Base-by-base conservation (phyloP, 257 asterid genomes). In the Nicotiana tomentosiformis region DNA sequence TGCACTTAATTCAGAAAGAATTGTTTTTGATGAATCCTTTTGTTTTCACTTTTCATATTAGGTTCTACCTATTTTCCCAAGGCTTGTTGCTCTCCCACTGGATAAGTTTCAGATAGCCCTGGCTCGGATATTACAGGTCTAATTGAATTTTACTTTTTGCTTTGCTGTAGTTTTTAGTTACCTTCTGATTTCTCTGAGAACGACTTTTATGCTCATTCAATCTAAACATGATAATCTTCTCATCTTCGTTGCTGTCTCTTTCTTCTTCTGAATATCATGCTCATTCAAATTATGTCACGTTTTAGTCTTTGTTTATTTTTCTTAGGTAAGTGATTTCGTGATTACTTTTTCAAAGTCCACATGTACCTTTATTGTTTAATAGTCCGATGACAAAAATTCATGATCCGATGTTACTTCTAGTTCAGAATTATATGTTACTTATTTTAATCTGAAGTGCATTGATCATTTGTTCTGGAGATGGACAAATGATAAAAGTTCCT, bases 31-130 rank as follows among this genome's bases (percentile, higher is more conserved):
- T 51, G 43, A 51, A 5, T 76, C 46, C 53, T 51, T 76, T 26
- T 51, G 29, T 51, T 76, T 76, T 51, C 30, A 23, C 84, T 51
- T 76, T 76, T 51, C 30, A 23, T 84, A 82, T 83, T 93, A 96
- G 99, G 99, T 96, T 81, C 86, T 96, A 82, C 97, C 97, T 53
- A 90, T 96, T 81, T 94, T 96, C 72, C 98, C 99, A 78, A 94
- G 87, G 88, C 97, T 96, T 78, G 94, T 94, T 70, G 91, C 93
- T 88, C 98, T 96, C 82, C 98, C 98, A 16, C 84, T 90, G 88
- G 93, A 92, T 85, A 93, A 94, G 92, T 94, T 96, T 89, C 99
- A 96, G 92, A 89, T 87, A 77, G 99, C 99, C 56, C 90, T 96
- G 82, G 99, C 98, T 88, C 98, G 93, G 90, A 92, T 94, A 84